These are phyloP conservation scores for Penicillium sp. DNA, from an alignment of 2,329 filamentous ascomycete genomes.

Conservation along the genomic window DNA sequence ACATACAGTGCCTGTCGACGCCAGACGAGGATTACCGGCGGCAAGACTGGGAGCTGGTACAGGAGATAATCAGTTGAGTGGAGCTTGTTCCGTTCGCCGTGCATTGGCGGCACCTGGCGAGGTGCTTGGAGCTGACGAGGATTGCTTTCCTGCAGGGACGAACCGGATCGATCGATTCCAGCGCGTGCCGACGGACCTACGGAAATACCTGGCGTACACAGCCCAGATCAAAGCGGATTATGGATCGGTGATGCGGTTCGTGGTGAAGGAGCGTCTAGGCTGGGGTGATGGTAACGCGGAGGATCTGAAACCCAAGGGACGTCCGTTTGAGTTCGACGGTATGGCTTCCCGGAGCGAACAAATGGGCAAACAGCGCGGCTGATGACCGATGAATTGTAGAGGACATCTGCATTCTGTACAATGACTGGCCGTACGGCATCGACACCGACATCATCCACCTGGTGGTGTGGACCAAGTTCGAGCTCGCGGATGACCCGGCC, in stretches of 20 bases:
- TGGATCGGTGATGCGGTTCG: slow-evolving; percentile 75
- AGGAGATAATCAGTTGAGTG: slow-evolving; percentile 55
- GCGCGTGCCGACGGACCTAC: slow-evolving; percentile 70
- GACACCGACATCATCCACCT: slow-evolving; percentile 75
- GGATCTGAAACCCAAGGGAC: slow-evolving; percentile 30
- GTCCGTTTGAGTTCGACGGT: slow-evolving; percentile 39
- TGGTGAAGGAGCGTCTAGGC: slow-evolving; percentile 65
- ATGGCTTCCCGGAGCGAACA: slow-evolving; percentile 6
- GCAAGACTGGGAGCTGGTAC: slow-evolving; percentile 68
- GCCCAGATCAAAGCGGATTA: slow-evolving; percentile 62
- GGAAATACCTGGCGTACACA: slow-evolving; percentile 72
- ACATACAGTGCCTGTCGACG: slow-evolving; percentile 66
- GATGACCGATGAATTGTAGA: slow-evolving; percentile 32
- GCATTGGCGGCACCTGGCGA: no score
- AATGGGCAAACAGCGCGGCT: neutral
- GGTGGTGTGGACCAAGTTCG: slow-evolving; percentile 91
- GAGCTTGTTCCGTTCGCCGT: slow-evolving; percentile 3
- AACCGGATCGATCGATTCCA: slow-evolving; percentile 76
- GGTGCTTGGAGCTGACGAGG: no score
- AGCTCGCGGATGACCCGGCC: slow-evolving; percentile 65
- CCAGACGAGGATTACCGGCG: slow-evolving; percentile 64
- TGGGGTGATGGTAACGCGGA: slow-evolving; percentile 57
- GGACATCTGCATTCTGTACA: slow-evolving; percentile 73
- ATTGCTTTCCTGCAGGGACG: slow-evolving; percentile 39
- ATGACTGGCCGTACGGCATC: slow-evolving; percentile 93